phyloP scores from a whole-genome alignment of 306 rosid genomes.

The Cyamopsis tetragonoloba region DNA sequence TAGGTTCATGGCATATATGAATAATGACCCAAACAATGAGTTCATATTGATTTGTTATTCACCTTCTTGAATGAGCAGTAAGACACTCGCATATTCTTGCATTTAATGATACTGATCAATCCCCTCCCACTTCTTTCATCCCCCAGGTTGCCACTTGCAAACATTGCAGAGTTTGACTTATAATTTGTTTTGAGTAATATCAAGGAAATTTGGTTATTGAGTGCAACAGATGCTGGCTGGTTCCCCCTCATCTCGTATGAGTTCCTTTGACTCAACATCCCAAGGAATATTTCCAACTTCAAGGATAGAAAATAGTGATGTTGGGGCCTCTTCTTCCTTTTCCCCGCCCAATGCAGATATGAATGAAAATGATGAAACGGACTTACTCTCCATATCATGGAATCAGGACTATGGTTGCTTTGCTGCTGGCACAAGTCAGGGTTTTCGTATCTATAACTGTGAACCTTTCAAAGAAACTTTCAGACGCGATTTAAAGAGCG shows the following conservation, averaged over 20 bases:
- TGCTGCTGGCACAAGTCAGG: constrained; percentile 85
- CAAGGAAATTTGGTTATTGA: constrained; percentile 18
- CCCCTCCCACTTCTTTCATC: not conserved
- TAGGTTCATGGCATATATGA: not conserved
- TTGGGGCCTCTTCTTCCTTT: constrained; percentile 54
- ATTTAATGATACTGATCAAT: not conserved
- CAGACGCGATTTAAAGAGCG: constrained; percentile 80
- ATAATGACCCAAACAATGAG: constrained; percentile 14
- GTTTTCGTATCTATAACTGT: constrained; percentile 81
- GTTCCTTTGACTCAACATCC: constrained; percentile 51
- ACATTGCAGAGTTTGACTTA: not conserved
- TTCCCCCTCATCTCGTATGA: constrained; percentile 35
- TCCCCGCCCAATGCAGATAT: constrained; percentile 38
- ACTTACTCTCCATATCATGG: constrained; percentile 72
- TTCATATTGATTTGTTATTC: not conserved
- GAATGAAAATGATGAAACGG: constrained; percentile 41
- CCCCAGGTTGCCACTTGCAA: not conserved
- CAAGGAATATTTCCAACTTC: constrained; percentile 49
- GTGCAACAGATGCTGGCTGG: constrained; percentile 35
- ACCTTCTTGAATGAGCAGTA: not conserved
- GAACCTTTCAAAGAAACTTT: constrained; percentile 88
- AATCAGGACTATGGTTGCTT: constrained; percentile 87
- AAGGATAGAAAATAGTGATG: constrained; percentile 34
- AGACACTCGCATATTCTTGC: not conserved
- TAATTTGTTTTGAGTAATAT: constrained; percentile 21